These are phyloP conservation scores for Aureobasidium musti DNA, from an alignment of 2,329 filamentous ascomycete genomes.

Conservation along the genomic window DNA sequence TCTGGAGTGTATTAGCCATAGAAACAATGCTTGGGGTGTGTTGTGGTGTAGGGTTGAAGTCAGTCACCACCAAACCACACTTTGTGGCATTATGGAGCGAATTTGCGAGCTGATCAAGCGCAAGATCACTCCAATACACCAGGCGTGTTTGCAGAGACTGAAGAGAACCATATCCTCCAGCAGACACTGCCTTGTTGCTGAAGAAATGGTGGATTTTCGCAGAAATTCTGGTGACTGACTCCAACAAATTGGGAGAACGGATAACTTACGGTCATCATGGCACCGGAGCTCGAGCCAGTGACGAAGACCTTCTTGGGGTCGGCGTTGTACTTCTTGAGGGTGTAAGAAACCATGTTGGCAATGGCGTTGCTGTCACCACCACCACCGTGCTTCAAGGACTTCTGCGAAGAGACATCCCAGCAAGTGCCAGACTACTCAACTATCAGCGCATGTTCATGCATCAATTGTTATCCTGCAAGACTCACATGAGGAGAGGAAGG, in stretches of 20 bases:
- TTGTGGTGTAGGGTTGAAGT: not conserved
- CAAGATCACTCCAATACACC: not conserved
- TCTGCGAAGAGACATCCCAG: slow-evolving; percentile 61
- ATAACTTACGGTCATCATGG: slow-evolving; percentile 54
- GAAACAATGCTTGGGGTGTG: not conserved
- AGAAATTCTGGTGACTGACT: not conserved
- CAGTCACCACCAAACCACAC: not conserved
- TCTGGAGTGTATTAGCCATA: slow-evolving; percentile 33
- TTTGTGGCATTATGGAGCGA: not conserved
- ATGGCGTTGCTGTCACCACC: slow-evolving; percentile 60
- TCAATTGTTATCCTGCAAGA: not conserved
- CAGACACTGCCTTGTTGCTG: not conserved
- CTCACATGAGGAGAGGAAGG: slow-evolving; percentile 53
- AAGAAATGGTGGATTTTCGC: not conserved
- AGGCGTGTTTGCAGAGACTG: not conserved
- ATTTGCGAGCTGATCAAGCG: not conserved
- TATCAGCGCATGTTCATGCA: not conserved
- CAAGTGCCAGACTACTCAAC: slow-evolving; percentile 49
- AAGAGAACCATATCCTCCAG: not conserved
- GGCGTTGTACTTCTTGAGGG: slow-evolving; percentile 55
- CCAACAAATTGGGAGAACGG: not conserved
- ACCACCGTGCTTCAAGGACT: slow-evolving; percentile 57
- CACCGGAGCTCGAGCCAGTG: slow-evolving; percentile 57
- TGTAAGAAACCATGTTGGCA: slow-evolving; percentile 61
- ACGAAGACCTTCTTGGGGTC: slow-evolving; percentile 57